Evolutionary conservation across 2,329 filamentous ascomycete genomes (phyloP).

Genomic region (Stagonosporopsis cucurbitacearum): DNA sequence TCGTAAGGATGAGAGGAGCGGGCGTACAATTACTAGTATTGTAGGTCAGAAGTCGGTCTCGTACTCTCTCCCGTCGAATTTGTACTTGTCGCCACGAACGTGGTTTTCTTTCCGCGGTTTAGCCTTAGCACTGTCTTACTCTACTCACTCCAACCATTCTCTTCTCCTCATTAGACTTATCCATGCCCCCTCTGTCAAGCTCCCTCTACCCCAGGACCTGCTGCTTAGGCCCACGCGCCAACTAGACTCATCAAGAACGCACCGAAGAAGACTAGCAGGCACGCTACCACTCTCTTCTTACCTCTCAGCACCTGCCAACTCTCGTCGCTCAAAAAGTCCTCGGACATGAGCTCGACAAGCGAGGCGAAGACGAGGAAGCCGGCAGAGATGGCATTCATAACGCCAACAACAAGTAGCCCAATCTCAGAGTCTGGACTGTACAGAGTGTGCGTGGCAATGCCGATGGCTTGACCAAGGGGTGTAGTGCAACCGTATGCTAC

Average conservation of each 20-base stretch:
- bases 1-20: background rate
- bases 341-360: constrained; percentile 81
- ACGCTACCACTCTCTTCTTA: constrained; percentile 66
- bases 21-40: background rate
- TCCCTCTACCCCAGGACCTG: background rate
- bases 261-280: constrained; percentile 67
- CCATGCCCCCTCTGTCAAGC: background rate
- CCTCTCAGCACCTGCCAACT: constrained; percentile 73
- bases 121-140: too few relatives aligned
- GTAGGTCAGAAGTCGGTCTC: background rate
- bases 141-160: background rate
- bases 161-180: background rate
- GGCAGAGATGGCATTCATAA: constrained; percentile 86
- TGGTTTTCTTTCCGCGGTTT: too few relatives aligned
- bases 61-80: too few relatives aligned
- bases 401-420: constrained; percentile 80
- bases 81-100: too few relatives aligned
- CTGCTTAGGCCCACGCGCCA: constrained; percentile 67
- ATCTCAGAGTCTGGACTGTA: constrained; percentile 80
- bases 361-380: constrained; percentile 83
- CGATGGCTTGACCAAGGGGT: constrained; percentile 83
- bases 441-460: constrained; percentile 75
- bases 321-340: constrained; percentile 81
- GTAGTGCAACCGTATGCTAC: constrained; percentile 72
- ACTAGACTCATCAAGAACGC: constrained; percentile 74